Base-by-base conservation (phyloP, 2,329 filamentous ascomycete species). In the Pseudocercospora ulei region DNA sequence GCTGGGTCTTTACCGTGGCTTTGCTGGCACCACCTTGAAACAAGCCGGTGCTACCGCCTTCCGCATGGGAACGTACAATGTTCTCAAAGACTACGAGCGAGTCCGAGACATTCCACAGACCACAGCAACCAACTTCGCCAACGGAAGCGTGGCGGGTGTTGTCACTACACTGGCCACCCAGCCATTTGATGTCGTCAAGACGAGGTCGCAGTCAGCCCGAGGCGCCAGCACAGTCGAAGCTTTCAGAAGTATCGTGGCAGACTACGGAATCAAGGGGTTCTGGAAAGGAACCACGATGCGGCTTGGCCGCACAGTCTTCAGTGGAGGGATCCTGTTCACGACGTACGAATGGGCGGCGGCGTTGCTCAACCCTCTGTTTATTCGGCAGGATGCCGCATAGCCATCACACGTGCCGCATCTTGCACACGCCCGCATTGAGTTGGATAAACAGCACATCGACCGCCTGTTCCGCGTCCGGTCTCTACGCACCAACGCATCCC, bases 231-330 rank as follows among this genome's bases (percentile, higher is more conserved):
- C 74, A 2, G 56, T 63, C 0, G 73, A 79, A 44, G 75, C 76
- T 0, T 63, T 76, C 2, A 62, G 59, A 35, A 69, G 66, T 36
- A 65, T 81, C 3, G 54, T 74, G 36, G 55, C 60, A 0, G 74
- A 79, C 47, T 69, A 71, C 46, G 78, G 77, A 0, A 47, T 79
- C 1, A 65, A 62, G 24, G 76, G 71, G 0, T 75, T 80, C 44
- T 82, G 77, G 77, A 73, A 70, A 42, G 78, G 78, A 0, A 81
- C 76, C 20, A 73, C 74, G 0, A 81, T 82, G 78, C 65, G 78
- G 39, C 53, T 82, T 14, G 76, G 76, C 0, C 59, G 78, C 44
- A 69, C 77, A 3, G 66, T 81, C 1, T 67, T 81, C 28, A 76
- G 73, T 48, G 78, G 77, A n/a, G 76, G 77, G 0, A 78, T 80